phyloP scores from a whole-genome alignment of 352 stramenopile species.

The Phytophthora cajani region DNA sequence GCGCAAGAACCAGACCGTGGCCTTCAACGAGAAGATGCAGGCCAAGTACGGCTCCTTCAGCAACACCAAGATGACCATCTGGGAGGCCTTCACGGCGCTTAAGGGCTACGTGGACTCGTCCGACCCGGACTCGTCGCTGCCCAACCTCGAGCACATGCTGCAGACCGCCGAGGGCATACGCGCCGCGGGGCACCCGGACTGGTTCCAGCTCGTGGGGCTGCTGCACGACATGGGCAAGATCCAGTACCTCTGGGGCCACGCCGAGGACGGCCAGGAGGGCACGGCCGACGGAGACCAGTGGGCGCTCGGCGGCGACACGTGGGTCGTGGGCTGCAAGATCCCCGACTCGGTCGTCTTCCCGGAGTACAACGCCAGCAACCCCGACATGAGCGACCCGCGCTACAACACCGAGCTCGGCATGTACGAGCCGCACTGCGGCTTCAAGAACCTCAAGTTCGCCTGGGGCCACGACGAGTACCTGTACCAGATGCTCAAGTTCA shows the following conservation, averaged over 20 bases:
- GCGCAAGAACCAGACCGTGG: constrained; percentile 75
- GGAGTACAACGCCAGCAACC: constrained; percentile 90
- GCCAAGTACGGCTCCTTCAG: constrained; percentile 73
- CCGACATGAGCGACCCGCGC: constrained; percentile 84
- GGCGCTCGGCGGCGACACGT: constrained; percentile 94
- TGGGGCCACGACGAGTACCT: constrained; percentile 96
- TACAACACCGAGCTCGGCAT: constrained; percentile 91
- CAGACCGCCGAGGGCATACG: constrained; percentile 95
- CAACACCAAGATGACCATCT: constrained; percentile 90
- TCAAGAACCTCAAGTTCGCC: constrained; percentile 91
- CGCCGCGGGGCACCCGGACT: constrained; percentile 89
- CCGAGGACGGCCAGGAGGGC: constrained; percentile 88
- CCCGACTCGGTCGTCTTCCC: constrained; percentile 91
- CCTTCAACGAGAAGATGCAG: constrained; percentile 78
- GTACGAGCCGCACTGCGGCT: constrained; percentile 89
- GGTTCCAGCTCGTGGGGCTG: constrained; percentile 92
- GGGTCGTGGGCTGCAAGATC: constrained; percentile 91
- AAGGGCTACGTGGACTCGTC: constrained; percentile 94
- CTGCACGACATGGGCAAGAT: constrained; percentile 96
- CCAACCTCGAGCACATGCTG: constrained; percentile 94
- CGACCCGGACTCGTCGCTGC: constrained; percentile 91
- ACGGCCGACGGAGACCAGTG: constrained; percentile 90
- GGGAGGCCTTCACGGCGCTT: constrained; percentile 90
- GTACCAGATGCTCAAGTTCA: constrained; percentile 94
- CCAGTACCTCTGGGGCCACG: constrained; percentile 92